A percentile compares a stretch with the other conserved stretches of the same genome.
These are phyloP conservation scores for Halophytophthora polymorphica DNA, from an alignment of 352 stramenopile genomes.

Conservation along the genomic window DNA sequence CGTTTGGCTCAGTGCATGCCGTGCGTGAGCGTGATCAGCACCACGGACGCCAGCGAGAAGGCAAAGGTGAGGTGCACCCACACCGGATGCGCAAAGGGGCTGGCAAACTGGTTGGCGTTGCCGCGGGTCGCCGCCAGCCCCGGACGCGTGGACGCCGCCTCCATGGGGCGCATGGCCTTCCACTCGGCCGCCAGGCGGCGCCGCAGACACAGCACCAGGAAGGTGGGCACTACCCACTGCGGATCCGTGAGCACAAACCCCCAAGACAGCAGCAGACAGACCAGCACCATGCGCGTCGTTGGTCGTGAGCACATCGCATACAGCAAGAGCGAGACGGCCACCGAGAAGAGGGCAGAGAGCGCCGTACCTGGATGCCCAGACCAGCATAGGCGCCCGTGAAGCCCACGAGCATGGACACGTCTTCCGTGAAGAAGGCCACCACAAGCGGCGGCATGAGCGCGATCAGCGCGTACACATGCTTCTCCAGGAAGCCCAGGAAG, in stretches of 20 bases:
- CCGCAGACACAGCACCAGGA: slow-evolving; percentile 71
- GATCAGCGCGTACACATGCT: slow-evolving; percentile 65
- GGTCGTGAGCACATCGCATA: slow-evolving; percentile 27
- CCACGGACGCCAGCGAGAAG: slow-evolving; percentile 55
- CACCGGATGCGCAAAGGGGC: slow-evolving; percentile 54
- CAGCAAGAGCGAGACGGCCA: slow-evolving; percentile 20
- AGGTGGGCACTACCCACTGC: slow-evolving; percentile 82
- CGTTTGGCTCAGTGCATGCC: slow-evolving; percentile 28
- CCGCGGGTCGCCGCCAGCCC: slow-evolving; percentile 11
- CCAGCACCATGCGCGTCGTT: too few relatives aligned
- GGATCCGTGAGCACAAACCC: slow-evolving; percentile 11
- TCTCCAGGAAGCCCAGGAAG: slow-evolving; percentile 41
- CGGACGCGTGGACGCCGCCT: slow-evolving; percentile 22
- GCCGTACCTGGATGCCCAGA: slow-evolving; percentile 76
- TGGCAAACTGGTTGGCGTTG: slow-evolving; percentile 70
- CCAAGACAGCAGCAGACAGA: slow-evolving; percentile 8
- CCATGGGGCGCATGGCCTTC: slow-evolving; percentile 33
- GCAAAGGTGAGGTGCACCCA: slow-evolving; percentile 73
- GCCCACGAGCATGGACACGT: slow-evolving; percentile 87
- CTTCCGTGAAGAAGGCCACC: slow-evolving; percentile 84
- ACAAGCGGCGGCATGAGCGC: slow-evolving; percentile 75
- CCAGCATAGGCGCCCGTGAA: slow-evolving; percentile 85
- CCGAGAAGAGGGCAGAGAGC: slow-evolving; percentile 4
- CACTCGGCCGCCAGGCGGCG: slow-evolving; percentile 45
- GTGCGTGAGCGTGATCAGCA: slow-evolving; percentile 75